phyloP scores from a whole-genome alignment of 495 filamentous ascomycete genomes.

The Xylaria nigripes region DNA sequence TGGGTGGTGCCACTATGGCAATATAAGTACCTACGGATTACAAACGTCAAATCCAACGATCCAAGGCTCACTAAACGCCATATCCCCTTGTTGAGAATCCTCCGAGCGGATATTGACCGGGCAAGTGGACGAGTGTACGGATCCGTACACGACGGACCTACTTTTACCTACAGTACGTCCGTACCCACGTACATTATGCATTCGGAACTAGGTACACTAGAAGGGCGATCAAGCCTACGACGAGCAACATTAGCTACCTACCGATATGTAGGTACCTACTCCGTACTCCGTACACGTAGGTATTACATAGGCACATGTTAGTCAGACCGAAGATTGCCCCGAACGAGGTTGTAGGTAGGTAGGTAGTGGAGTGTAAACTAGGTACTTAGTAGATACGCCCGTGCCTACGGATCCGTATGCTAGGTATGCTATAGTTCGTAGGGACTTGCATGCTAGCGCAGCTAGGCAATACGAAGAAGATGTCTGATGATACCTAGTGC shows the following conservation, averaged over 20 bases:
- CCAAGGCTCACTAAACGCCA: neutral
- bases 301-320: neutral
- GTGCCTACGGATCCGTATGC: too few relatives aligned
- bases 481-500: neutral
- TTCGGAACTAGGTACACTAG: too few relatives aligned
- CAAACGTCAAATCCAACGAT: neutral
- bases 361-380: too few relatives aligned
- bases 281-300: neutral
- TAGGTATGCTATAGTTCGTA: too few relatives aligned
- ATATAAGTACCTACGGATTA: neutral
- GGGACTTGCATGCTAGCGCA: neutral
- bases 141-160: too few relatives aligned
- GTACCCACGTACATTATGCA: too few relatives aligned
- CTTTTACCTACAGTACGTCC: too few relatives aligned
- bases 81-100: neutral
- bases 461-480: neutral
- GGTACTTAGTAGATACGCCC: too few relatives aligned
- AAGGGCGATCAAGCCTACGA: too few relatives aligned
- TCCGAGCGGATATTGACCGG: neutral
- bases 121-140: neutral
- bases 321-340: slow-evolving; percentile 10
- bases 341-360: too few relatives aligned
- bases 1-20: neutral
- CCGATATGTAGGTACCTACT: too few relatives aligned
- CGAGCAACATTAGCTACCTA: too few relatives aligned